Base-by-base conservation (phyloP, 306 rosid genomes). In the Inga leiocalycina region DNA sequence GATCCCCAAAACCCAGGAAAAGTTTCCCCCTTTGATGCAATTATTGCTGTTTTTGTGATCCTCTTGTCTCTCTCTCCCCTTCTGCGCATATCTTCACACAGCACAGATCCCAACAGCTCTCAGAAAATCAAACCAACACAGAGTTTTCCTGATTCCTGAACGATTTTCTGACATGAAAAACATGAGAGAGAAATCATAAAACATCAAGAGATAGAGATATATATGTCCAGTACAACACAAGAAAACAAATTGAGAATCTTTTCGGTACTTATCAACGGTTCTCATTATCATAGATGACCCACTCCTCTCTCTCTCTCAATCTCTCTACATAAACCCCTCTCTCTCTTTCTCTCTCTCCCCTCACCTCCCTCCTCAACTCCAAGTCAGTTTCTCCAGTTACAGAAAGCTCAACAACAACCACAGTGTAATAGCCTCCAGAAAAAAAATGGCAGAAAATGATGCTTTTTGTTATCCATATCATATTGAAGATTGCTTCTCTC, bases 21-120 rank as follows among this genome's bases (percentile, higher is more conserved):
- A 85, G 87, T 84, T 83, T 62, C 83, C 70, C 74, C 82, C 88
- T 90, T 92, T 52, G 48, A 82, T 80, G 82, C 80, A 85, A 83
- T 88, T 84, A 49, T 78, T 76, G 80, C 87, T 84, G 78, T 86
- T 82, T 76, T 72, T 64, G 20, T 59, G 45, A 68, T 68, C 48
- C 70, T 73, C 37, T 19, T 65, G 48, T 19, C 46, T 30, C 52
- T 22, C 39, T 76, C 61, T 71, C 46, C 70, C 39, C 76, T 80
- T 76, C 83, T 82, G 56, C 37, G 81, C 84, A 71, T 78, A 74
- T 80, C 87, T 85, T 78, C 88, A 77, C 83, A 81, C 81, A 79
- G 84, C 96, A 90, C 98, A 76, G 96, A 95, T 95, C 98, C 97
- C 93, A 87, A 88, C 89, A 89, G 78, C 86, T 86, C 80, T 85